Percentiles rank a stretch among this genome's conserved stretches.
Conservation (phyloP, 352 stramenopile genomes). For the Globisporangium solare region DNA sequence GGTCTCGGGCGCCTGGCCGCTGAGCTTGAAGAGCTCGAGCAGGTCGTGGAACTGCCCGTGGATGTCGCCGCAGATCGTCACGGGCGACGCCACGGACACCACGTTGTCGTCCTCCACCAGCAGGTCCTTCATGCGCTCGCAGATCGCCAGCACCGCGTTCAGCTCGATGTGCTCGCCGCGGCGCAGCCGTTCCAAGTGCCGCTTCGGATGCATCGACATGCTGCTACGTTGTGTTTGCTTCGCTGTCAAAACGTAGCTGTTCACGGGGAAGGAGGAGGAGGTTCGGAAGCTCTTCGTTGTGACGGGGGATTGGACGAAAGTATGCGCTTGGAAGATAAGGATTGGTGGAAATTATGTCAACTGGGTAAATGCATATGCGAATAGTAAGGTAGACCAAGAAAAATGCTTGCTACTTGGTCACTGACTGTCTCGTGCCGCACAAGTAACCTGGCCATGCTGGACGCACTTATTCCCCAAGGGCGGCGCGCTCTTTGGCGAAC, state of each 20-base stretch:
- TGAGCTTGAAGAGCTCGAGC: slow-evolving; percentile 90
- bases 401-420: too few species aligned
- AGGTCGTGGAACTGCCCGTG: slow-evolving; percentile 98
- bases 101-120: slow-evolving; percentile 82
- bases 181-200: slow-evolving; percentile 56
- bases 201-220: slow-evolving; percentile 28
- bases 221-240: background rate
- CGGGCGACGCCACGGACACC: slow-evolving; percentile 63
- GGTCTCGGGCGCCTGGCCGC: slow-evolving; percentile 80
- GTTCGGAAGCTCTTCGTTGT: background rate
- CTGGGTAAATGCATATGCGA: background rate
- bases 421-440: too few species aligned
- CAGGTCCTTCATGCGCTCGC: slow-evolving; percentile 63
- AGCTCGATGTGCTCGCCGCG: slow-evolving; percentile 49
- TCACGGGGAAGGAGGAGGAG: too few species aligned
- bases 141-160: slow-evolving; percentile 54
- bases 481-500: too few species aligned
- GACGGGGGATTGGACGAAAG: background rate
- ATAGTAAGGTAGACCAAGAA: background rate
- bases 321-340: background rate
- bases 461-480: too few species aligned
- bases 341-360: background rate
- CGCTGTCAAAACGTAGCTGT: too few species aligned
- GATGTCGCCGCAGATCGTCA: slow-evolving; percentile 92
- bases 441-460: too few species aligned